These are phyloP conservation scores for Paraphaeosphaeria sporulosa DNA, from an alignment of 2,329 filamentous ascomycete genomes.

Conservation along the genomic window DNA sequence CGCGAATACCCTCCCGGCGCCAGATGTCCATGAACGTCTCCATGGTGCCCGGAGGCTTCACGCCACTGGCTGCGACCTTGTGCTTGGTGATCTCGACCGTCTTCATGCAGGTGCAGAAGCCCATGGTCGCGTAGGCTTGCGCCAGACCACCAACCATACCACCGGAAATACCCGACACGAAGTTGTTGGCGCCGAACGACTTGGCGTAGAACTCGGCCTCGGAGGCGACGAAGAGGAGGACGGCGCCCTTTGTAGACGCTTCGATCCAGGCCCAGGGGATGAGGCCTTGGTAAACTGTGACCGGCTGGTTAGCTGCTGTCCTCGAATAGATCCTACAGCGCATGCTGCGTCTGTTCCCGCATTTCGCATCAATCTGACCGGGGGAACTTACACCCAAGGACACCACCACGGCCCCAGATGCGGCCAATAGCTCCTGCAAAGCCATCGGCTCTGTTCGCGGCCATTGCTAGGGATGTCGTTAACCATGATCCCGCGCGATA, in stretches of 20 bases:
- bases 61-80: conserved; percentile 85
- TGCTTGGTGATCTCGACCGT: conserved; percentile 99
- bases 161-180: conserved; percentile 85
- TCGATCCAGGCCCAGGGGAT: conserved; percentile 98
- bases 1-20: conserved; percentile 87
- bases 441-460: conserved; percentile 89
- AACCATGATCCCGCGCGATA: neutral
- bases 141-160: conserved; percentile 95
- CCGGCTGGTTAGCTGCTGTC: conserved; percentile 22
- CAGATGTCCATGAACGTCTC: conserved; percentile 98
- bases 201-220: conserved; percentile 97
- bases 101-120: conserved; percentile 99
- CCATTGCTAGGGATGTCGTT: conserved; percentile 68
- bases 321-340: neutral
- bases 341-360: neutral
- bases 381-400: conserved; percentile 84
- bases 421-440: conserved; percentile 82
- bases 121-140: conserved; percentile 99
- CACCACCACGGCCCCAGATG: conserved; percentile 93
- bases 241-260: conserved; percentile 98
- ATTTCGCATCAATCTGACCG: neutral
- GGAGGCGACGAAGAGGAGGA: conserved; percentile 97
- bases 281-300: conserved; percentile 94
- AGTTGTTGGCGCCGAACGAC: conserved; percentile 81
- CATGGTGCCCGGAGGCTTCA: conserved; percentile 89